A percentile compares a stretch with the other conserved stretches of the same genome.
These are phyloP conservation scores for Phytophthora tentaculata DNA, from an alignment of 352 stramenopile species.

Conservation along the genomic window DNA sequence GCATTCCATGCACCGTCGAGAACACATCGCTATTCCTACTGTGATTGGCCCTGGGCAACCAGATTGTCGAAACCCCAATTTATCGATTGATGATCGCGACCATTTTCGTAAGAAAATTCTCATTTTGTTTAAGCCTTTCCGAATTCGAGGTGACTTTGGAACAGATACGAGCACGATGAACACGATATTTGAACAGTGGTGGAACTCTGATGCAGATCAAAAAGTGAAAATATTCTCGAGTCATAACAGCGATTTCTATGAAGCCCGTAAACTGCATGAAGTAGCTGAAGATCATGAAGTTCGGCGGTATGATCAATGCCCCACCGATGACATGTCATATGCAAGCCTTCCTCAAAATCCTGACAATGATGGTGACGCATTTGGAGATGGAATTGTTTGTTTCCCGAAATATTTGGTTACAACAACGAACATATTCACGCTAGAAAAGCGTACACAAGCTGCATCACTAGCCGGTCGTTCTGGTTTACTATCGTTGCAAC, in stretches of 20 bases:
- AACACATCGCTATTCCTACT: neutral
- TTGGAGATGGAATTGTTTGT: constrained; percentile 6
- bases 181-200: neutral
- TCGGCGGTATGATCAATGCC: neutral
- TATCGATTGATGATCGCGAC: neutral
- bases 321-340: neutral
- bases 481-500: no score
- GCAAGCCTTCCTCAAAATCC: neutral
- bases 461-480: neutral
- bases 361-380: neutral
- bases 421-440: neutral
- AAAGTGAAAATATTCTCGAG: neutral
- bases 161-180: neutral
- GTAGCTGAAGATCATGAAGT: no score
- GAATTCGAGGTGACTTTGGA: neutral
- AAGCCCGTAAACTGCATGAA: neutral
- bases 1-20: neutral
- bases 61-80: neutral
- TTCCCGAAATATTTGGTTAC: constrained; percentile 3
- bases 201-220: neutral
- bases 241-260: neutral
- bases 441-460: neutral
- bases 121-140: neutral
- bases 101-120: neutral
- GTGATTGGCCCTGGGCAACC: neutral